A percentile compares a stretch with the other conserved stretches of the same genome.
Conservation (phyloP, 768 basidiomycete species). For the Rossbeevera mucosa region DNA sequence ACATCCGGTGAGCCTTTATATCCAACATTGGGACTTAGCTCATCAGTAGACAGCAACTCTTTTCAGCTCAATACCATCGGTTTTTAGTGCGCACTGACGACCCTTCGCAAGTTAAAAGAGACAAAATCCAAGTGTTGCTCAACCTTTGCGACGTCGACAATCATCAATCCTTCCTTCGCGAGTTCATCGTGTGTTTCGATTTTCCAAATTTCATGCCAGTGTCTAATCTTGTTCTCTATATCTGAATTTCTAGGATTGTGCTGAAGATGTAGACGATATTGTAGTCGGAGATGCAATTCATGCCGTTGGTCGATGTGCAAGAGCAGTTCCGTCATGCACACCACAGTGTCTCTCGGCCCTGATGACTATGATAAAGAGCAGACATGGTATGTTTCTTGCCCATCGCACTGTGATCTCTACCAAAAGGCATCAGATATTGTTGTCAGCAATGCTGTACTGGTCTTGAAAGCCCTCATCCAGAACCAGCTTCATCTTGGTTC, state of each 20-base stretch:
- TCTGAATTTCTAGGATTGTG: slow-evolving; percentile 56
- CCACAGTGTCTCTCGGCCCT: slow-evolving; percentile 72
- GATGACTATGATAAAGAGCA: slow-evolving; percentile 74
- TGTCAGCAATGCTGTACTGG: slow-evolving; percentile 76
- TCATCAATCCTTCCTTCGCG: slow-evolving; percentile 66
- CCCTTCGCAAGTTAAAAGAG: slow-evolving; percentile 56
- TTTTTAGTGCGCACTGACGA: slow-evolving; percentile 74
- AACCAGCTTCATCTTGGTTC: slow-evolving; percentile 44
- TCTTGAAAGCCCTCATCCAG: slow-evolving; percentile 82
- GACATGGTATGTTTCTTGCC: slow-evolving; percentile 49
- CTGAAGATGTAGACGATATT: slow-evolving; percentile 68
- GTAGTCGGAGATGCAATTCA: slow-evolving; percentile 70
- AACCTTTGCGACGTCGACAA: slow-evolving; percentile 62
- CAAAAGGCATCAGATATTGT: slow-evolving; percentile 53
- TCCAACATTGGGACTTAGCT: background rate
- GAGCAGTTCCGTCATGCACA: slow-evolving; percentile 60
- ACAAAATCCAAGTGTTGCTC: slow-evolving; percentile 74
- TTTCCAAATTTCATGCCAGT: background rate
- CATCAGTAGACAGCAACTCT: slow-evolving; percentile 35
- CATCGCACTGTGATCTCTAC: background rate
- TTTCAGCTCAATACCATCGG: slow-evolving; percentile 55
- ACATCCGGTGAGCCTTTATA: slow-evolving; percentile 52
- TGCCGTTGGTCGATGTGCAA: slow-evolving; percentile 75
- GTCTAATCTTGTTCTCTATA: background rate
- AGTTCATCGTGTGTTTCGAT: slow-evolving; percentile 66